These are phyloP conservation scores for Diaporthe humulicola DNA, from an alignment of 2,329 filamentous ascomycete genomes.

Conservation along the genomic window DNA sequence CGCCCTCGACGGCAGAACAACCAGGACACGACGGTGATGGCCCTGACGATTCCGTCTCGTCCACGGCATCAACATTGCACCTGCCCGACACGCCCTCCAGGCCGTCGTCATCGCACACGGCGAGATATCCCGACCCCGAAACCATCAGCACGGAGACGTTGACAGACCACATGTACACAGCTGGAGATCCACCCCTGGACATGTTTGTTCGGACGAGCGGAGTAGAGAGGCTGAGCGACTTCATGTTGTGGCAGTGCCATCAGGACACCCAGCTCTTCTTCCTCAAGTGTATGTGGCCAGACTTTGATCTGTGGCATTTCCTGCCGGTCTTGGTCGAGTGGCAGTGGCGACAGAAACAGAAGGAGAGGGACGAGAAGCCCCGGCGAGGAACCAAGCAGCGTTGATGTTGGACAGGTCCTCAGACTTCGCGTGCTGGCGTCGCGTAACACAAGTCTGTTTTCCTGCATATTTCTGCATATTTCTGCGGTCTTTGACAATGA, in stretches of 20 bases:
- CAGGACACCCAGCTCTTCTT: conserved; percentile 94
- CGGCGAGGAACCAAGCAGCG: conserved; percentile 51
- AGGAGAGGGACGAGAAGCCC: conserved; percentile 63
- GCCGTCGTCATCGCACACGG: conserved; percentile 51
- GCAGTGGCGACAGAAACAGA: conserved; percentile 76
- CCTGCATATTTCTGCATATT: conserved; percentile 5
- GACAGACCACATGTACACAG: conserved; percentile 89
- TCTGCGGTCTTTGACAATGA: conserved; percentile 25
- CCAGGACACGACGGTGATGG: conserved; percentile 58
- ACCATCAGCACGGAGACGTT: conserved; percentile 87
- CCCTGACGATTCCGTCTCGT: conserved; percentile 68
- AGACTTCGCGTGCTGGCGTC: not conserved
- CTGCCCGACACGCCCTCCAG: conserved; percentile 58
- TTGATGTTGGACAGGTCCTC: conserved; percentile 9
- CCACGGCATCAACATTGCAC: conserved; percentile 68
- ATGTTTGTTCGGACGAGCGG: conserved; percentile 93
- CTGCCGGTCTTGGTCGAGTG: conserved; percentile 93
- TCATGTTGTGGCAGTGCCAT: conserved; percentile 99
- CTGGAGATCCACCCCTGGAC: conserved; percentile 87
- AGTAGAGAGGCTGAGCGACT: conserved; percentile 93
- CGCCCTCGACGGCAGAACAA: conserved; percentile 58
- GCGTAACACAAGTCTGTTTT: conserved; percentile 1
- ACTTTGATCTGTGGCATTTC: conserved; percentile 95
- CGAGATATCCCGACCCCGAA: conserved; percentile 79
- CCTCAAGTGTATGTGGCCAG: conserved; percentile 92